Evolutionary conservation across 768 basidiomycete genomes (phyloP), one percentile per base, ranked within the genome.

Genomic region (Tylopilus cervinicoccineus): DNA sequence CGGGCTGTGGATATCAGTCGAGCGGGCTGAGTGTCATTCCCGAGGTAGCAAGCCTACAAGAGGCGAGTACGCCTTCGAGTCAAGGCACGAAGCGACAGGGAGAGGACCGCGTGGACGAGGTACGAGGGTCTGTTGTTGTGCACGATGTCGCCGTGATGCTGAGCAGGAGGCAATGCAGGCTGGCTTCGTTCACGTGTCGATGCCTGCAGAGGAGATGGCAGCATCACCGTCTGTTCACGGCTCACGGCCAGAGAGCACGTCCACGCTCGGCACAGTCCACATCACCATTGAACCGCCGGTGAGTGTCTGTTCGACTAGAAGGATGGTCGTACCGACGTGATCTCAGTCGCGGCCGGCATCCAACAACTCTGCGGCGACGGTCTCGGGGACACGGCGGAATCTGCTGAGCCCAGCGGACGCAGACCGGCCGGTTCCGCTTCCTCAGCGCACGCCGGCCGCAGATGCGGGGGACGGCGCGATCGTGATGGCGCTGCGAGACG

Each of bases 11-110:
- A 7, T 58, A 62, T 22, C 61, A 64, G 8, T 56, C 59, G 26
- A 53, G 69, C 8, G 77, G 76, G 5, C 70, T 84, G 57, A 79
- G 76, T 55, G 72, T 67, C 6, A 84, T 84, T 55, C 73, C 70
- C n/a, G 80, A 83, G 56, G 79, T 76, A 11, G 64, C 63, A 31
- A 82, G 77, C 48, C 49, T 65, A 5, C 67, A 70, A 33, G 66
- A 66, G 20, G 20, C 48, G 1, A 47, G 61, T n/a, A 59, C 56
- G n/a, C 47, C 53, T 0, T 54, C 53, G 17, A 59, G 55, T 37
- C 46, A 13, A 8, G 51, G 55, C 26, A 60, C 66, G 20, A 76
- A 70, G 52, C 72, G 74, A 17, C 60, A 57, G 31, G 57, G 50
- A n/a, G 71, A 72, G 38, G 70, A 72, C 29, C 50, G 58, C 33